These are phyloP conservation scores for Kregervanrija delftensis DNA, from an alignment of 805 yeast genomes.

Conservation along the genomic window DNA sequence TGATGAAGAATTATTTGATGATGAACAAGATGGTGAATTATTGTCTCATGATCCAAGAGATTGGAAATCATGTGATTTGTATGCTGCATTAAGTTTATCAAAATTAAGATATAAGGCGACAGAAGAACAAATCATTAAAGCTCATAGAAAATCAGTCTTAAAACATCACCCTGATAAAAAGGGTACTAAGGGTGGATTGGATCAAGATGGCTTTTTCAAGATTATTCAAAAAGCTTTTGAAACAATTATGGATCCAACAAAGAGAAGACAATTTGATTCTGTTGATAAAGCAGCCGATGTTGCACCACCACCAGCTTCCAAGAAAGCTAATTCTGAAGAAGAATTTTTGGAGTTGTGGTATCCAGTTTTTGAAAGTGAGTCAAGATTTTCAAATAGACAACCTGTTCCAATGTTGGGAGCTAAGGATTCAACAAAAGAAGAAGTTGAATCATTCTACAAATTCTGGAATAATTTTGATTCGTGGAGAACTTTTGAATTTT, in stretches of 20 bases:
- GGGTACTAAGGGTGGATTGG: slow-evolving; percentile 81
- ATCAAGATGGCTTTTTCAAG: slow-evolving; percentile 95
- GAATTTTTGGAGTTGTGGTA: slow-evolving; percentile 92
- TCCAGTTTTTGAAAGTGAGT: slow-evolving; percentile 85
- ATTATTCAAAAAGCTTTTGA: slow-evolving; percentile 96
- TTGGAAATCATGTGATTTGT: slow-evolving; percentile 95
- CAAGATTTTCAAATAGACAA: slow-evolving; percentile 84
- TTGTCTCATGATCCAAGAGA: slow-evolving; percentile 92
- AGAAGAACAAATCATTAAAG: slow-evolving; percentile 88
- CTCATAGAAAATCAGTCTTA: slow-evolving; percentile 94
- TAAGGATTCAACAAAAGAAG: slow-evolving; percentile 59
- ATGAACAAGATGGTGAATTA: slow-evolving; percentile 62
- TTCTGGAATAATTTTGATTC: slow-evolving; percentile 95
- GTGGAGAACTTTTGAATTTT: slow-evolving; percentile 96
- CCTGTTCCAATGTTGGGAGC: slow-evolving; percentile 84
- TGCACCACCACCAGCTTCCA: slow-evolving; percentile 57
- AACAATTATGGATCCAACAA: slow-evolving; percentile 73
- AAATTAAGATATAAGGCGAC: slow-evolving; percentile 88
- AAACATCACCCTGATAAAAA: slow-evolving; percentile 98
- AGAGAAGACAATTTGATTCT: slow-evolving; percentile 92
- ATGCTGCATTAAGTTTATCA: slow-evolving; percentile 91
- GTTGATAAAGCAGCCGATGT: slow-evolving; percentile 88
- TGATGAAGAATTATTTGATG: slow-evolving; percentile 53
- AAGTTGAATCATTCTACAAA: slow-evolving; percentile 80
- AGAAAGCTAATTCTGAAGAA: slow-evolving; percentile 21